These are phyloP conservation scores for Pythium chondricola DNA, from an alignment of 352 stramenopile genomes.

Conservation along the genomic window DNA sequence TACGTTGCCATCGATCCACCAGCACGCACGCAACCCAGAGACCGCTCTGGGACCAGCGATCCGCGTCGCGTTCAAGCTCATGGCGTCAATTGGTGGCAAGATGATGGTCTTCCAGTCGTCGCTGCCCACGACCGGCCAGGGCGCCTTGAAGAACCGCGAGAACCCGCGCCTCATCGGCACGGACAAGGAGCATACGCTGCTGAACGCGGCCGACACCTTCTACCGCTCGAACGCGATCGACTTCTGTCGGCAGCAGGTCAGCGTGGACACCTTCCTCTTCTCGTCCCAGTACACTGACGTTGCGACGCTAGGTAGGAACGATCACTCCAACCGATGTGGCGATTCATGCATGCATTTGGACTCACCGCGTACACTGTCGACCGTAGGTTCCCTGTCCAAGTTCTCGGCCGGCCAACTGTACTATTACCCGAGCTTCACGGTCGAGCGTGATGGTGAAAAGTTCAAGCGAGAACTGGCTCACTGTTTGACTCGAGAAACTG, in stretches of 20 bases:
- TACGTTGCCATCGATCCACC: slow-evolving; percentile 88
- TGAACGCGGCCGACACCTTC: slow-evolving; percentile 87
- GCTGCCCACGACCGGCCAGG: slow-evolving; percentile 69
- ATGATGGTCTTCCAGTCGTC: slow-evolving; percentile 88
- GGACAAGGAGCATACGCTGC: slow-evolving; percentile 88
- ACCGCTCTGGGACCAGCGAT: slow-evolving; percentile 84
- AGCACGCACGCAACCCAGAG: slow-evolving; percentile 73
- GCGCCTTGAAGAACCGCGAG: slow-evolving; percentile 78
- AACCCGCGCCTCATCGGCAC: slow-evolving; percentile 76
- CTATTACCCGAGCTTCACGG: slow-evolving; percentile 95
- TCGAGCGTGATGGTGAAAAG: slow-evolving; percentile 87
- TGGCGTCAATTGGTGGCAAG: slow-evolving; percentile 86
- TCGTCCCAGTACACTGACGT: slow-evolving; percentile 95
- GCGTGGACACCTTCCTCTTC: slow-evolving; percentile 98
- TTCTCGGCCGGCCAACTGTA: slow-evolving; percentile 95
- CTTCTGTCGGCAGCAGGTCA: slow-evolving; percentile 98
- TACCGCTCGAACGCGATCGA: slow-evolving; percentile 93
- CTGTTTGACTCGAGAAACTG: slow-evolving; percentile 90
- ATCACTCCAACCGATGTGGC: too few species aligned
- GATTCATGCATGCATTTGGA: too few species aligned
- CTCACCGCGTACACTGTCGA: background rate
- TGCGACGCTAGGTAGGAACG: slow-evolving; percentile 81
- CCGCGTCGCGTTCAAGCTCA: slow-evolving; percentile 96
- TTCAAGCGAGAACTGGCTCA: slow-evolving; percentile 92
- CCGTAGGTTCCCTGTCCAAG: slow-evolving; percentile 87